Conservation (phyloP, 352 stramenopile genomes). For the Globisporangium apiculatum region DNA sequence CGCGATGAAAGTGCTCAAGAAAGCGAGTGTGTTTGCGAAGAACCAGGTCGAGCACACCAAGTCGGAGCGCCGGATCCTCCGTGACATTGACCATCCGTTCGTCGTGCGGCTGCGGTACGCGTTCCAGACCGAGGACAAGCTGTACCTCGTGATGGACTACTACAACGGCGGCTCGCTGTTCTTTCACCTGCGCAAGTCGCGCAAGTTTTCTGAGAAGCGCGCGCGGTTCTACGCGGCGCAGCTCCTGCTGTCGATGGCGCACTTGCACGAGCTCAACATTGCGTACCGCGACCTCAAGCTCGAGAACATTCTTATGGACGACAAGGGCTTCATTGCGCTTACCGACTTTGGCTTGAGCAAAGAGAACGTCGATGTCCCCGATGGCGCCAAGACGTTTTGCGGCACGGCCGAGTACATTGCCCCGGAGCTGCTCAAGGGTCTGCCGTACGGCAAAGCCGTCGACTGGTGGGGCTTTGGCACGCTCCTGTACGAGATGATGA, state of each 20-base stretch:
- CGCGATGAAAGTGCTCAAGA: slow-evolving; percentile 93
- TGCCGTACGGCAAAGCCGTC: slow-evolving; percentile 86
- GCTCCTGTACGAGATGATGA: slow-evolving; percentile 95
- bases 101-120: slow-evolving; percentile 91
- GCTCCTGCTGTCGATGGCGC: slow-evolving; percentile 87
- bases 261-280: slow-evolving; percentile 92
- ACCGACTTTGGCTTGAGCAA: slow-evolving; percentile 93
- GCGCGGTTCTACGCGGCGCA: slow-evolving; percentile 89
- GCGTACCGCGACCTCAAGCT: slow-evolving; percentile 93
- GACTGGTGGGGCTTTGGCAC: slow-evolving; percentile 94
- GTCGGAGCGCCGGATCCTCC: slow-evolving; percentile 86
- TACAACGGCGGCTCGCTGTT: slow-evolving; percentile 91
- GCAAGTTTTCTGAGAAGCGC: slow-evolving; percentile 86
- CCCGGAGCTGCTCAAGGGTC: slow-evolving; percentile 84
- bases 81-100: slow-evolving; percentile 90
- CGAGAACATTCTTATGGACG: slow-evolving; percentile 94
- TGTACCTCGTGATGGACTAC: slow-evolving; percentile 93
- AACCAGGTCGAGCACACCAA: slow-evolving; percentile 93
- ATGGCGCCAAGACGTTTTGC: slow-evolving; percentile 90
- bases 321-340: slow-evolving; percentile 89
- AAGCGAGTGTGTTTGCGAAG: slow-evolving; percentile 87
- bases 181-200: slow-evolving; percentile 88
- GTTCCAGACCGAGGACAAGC: slow-evolving; percentile 91
- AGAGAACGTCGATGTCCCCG: slow-evolving; percentile 82
- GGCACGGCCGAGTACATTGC: slow-evolving; percentile 92